Base-by-base conservation (phyloP, 2,329 filamentous ascomycete species). In the Epichloe hybrida region DNA sequence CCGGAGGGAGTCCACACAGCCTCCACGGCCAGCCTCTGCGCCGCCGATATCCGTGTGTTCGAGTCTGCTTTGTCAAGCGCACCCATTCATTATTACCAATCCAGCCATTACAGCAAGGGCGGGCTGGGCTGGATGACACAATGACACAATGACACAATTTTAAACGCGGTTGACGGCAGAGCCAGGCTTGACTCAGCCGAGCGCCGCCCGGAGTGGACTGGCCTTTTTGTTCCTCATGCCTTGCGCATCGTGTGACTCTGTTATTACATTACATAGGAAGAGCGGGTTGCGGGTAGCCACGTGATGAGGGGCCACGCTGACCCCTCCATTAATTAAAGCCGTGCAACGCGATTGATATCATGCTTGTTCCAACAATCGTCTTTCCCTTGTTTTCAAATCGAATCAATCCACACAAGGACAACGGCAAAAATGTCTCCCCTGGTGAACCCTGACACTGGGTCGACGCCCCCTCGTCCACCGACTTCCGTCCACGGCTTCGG, bases 401-500 rank as follows among this genome's bases (percentile, higher is more conserved):
- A 31, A 17, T 13, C 38, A 3, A n/a, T 12, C 20, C 15, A 46
- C 44, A 36, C 5, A 4, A 38, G 27, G 2, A 20, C n/a, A 21
- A 31, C 20, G 31, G 20, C 35, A 23, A n/a, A 27, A 36, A 63
- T 64, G 62, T 62, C 63, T 52, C 60, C 59, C 59, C 56, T 64
- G 50, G 57, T 62, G 50, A 59, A 59, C 42, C 58, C 64, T 56
- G 74, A 77, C 59, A 71, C 79, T 49, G 83, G 87, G 62, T 77
- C 84, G 61, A 90, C 86, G 52, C 86, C 86, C 86, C 83, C 84
- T 48, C 77, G 83, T 56, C 80, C 84, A 46, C 79, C 67, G 51
- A 84, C 86, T 43, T 86, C 88, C 56, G 76, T 83, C 52, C 83
- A 88, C 66, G 76, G 80, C 56, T 97, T 98, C 70, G 93, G 88